Evolutionary conservation across 306 rosid species (phyloP).

Genomic region (Benincasa hispida): DNA sequence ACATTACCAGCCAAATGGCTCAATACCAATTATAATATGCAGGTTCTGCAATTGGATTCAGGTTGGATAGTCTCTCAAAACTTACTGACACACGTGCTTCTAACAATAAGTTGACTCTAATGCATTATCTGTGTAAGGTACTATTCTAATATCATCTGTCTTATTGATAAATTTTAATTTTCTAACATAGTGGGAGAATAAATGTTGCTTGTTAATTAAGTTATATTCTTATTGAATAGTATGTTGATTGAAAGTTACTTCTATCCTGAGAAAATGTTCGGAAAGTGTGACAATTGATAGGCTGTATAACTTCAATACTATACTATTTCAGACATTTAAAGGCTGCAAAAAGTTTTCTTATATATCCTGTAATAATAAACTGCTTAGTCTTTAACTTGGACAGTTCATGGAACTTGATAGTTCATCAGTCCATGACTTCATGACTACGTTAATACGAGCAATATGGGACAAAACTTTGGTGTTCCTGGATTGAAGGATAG

Average conservation of each 20-base stretch:
- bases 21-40: constrained; percentile 6
- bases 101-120: constrained; percentile 80
- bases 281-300: not conserved
- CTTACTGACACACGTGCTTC: constrained; percentile 90
- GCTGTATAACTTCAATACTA: not conserved
- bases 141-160: constrained; percentile 3
- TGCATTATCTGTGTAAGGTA: constrained; percentile 99
- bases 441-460: not conserved
- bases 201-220: not conserved
- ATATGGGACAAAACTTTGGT: not conserved
- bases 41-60: constrained; percentile 97
- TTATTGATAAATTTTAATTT: constrained; percentile 9
- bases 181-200: constrained; percentile 7
- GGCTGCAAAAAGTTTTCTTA: not conserved
- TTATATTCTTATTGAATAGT: not conserved
- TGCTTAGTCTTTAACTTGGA: not conserved
- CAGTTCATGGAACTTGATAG: not conserved
- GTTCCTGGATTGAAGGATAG: not conserved
- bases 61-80: constrained; percentile 93
- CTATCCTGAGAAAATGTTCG: not conserved
- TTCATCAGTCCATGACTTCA: not conserved
- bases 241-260: not conserved
- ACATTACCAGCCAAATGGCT: constrained; percentile 4
- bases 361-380: not conserved
- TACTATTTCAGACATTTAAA: not conserved